Evolutionary conservation across 2,329 filamentous ascomycete species (phyloP).

Genomic region (Alternaria sp.): DNA sequence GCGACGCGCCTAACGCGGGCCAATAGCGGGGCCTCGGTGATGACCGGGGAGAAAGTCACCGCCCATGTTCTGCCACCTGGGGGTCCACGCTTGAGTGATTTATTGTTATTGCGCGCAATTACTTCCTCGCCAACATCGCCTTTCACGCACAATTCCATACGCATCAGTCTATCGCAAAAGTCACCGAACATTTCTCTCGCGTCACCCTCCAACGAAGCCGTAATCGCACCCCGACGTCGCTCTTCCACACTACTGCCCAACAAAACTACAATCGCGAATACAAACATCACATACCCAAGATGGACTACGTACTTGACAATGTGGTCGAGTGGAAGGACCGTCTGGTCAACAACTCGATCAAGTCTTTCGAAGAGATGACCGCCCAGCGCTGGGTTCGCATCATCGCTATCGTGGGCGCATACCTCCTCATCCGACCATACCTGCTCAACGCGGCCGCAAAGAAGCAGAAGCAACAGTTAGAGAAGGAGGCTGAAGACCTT

Average conservation of each 20-base stretch:
- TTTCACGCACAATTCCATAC: neutral
- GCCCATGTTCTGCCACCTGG: conserved; percentile 16
- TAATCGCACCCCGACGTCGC: neutral
- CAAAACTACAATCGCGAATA: neutral
- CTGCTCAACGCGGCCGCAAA: conserved; percentile 71
- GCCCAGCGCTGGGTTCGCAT: conserved; percentile 67
- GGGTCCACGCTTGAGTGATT: conserved; percentile 18
- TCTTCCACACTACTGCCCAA: neutral
- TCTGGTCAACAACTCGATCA: conserved; percentile 50
- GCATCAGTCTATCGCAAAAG: neutral
- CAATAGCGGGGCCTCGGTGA: conserved; percentile 26
- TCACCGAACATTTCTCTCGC: neutral
- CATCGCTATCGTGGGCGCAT: conserved; percentile 73
- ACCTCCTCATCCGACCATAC: conserved; percentile 74
- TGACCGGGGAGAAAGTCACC: conserved; percentile 10
- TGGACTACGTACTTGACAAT: conserved; percentile 31
- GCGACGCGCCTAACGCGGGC: conserved; percentile 26
- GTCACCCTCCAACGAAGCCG: neutral
- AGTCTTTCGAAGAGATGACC: conserved; percentile 53
- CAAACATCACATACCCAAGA: conserved; percentile 5
- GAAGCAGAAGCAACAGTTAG: conserved; percentile 68
- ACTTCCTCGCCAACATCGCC: neutral
- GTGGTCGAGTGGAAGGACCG: conserved; percentile 45
- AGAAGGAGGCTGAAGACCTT: conserved; percentile 56
- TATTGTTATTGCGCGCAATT: conserved; percentile 3